These are phyloP conservation scores for Vanderwaltozyma yarrowii DNA, from an alignment of 805 yeast genomes.

Conservation along the genomic window DNA sequence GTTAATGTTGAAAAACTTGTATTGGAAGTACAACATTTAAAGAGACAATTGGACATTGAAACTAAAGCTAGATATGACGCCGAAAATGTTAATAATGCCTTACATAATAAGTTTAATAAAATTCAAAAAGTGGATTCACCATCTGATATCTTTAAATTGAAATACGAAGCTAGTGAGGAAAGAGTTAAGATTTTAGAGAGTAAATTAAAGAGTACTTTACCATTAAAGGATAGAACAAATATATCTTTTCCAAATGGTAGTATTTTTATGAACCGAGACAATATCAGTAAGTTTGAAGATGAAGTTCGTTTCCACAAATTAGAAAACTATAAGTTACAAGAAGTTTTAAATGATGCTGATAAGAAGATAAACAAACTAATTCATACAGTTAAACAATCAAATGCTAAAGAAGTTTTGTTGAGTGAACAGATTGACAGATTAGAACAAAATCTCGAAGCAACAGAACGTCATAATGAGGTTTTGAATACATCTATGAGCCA, in stretches of 20 bases:
- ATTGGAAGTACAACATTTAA: conserved; percentile 40
- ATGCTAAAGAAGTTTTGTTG: conserved; percentile 29
- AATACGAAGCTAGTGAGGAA: conserved; percentile 39
- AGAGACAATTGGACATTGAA: conserved; percentile 41
- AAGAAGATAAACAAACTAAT: conserved; percentile 35
- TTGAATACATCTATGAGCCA: conserved; percentile 44
- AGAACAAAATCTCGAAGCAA: conserved; percentile 46
- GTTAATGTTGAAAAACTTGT: conserved; percentile 24
- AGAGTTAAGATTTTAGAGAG: conserved; percentile 34
- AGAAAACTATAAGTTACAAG: conserved; percentile 37
- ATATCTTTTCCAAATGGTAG: conserved; percentile 12
- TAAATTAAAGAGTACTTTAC: conserved; percentile 17
- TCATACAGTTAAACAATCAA: conserved; percentile 33
- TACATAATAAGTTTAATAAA: conserved; percentile 17
- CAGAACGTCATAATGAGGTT: conserved; percentile 46
- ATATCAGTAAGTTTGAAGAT: conserved; percentile 24
- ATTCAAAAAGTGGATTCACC: conserved; percentile 22
- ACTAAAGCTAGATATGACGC: conserved; percentile 42
- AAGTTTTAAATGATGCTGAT: conserved; percentile 39
- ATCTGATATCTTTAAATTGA: conserved; percentile 34
- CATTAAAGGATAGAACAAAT: conserved; percentile 23
- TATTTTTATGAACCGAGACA: conserved; percentile 20
- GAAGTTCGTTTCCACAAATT: conserved; percentile 22
- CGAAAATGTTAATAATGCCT: conserved; percentile 32
- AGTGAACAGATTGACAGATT: conserved; percentile 36